Base-by-base conservation (phyloP, 1,284 basidiomycete genomes). In the Ceratobasidium sp. region DNA sequence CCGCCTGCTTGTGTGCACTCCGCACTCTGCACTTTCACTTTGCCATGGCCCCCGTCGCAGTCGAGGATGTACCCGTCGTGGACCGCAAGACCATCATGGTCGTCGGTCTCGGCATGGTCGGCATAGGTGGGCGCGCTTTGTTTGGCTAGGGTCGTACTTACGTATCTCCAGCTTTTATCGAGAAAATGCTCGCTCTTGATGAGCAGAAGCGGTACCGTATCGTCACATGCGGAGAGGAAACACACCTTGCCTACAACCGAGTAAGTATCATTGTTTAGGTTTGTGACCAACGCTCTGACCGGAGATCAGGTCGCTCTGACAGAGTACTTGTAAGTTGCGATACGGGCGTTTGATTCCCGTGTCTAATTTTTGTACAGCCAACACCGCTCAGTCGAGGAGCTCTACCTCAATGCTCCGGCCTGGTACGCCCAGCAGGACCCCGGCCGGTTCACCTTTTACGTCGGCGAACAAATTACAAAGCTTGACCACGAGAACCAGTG, bases 31-130 rank as follows among this genome's bases (percentile, higher is more conserved):
- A 17, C n/a, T 6, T 13, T 29, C 40, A 37, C 67, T 46, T 37
- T 22, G 46, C 54, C 34, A 68, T 76, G 73, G 62, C 73, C 34
- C 73, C 73, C 11, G 62, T 56, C 25, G 73, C 73, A 46, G 57
- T 73, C 13, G 43, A 32, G 11, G 64, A 66, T 66, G 57, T 34
- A 22, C n/a, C 70, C 22, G 44, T 57, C n/a, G 34, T 62, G 13
- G 56, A 73, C 29, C 73, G 76, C 44, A 70, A 76, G 54, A 76
- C 76, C 9, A 69, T 89, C 64, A 86, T 88, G 66, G 87, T 89
- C 76, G 90, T 89, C 67, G 91, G 91, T 1, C 85, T 92, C 7
- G 91, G 91, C 32, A 91, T 92, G 91, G 89, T 91, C 52, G 90
- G 90, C 15, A 90, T 92, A 52, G 90, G 89, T 87, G 80, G 77